Base-by-base conservation (phyloP, 2,329 filamentous ascomycete species). In the Phialocephala sp. region DNA sequence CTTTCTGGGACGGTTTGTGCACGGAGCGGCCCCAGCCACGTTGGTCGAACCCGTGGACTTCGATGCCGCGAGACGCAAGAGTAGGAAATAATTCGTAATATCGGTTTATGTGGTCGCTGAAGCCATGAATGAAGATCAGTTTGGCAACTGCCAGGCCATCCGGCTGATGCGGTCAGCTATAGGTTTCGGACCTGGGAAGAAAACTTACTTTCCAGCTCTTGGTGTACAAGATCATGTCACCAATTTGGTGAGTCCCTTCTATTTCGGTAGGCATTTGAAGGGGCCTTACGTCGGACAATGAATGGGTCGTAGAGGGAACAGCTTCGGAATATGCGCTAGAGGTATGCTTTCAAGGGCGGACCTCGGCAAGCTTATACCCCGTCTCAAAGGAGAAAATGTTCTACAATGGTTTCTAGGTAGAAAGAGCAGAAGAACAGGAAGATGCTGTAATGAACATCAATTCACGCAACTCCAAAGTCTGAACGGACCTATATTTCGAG, bases 21-120 rank as follows among this genome's bases (percentile, higher is more conserved):
- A 90, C 91, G 62, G 87, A 91, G 63, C 87, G 88, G 67, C 94
- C 94, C 93, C 93, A 97, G 76, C 94, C 93, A 77, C 88, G 89
- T 82, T 97, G 94, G 77, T 97, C 94, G 76, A 94, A 91, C 68
- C 87, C 84, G 74, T 90, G 87, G 57, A 92, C 85, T 73, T 91
- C 88, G 72, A 97, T 93, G 68, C 91, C 91, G 62, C 84, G 84
- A 12, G 82, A 80, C 24, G 91, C 89, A 57, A 97, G 85, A 15
- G 80, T 81, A 6, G 88, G 84, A 79, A 95, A 94, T 74, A 97
- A 85, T 63, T 84, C 83, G 75, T 88, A 85, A 80, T 97, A 96
- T 65, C 88, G 86, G 78, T 91, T 88, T 77, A 91, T 82, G 78
- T 96, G 92, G 78, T 97, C 94, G 77, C 88, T 93, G 83, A 94